These are phyloP conservation scores for Moniliella sp. DNA, from an alignment of 1,284 basidiomycete species.

Conservation along the genomic window DNA sequence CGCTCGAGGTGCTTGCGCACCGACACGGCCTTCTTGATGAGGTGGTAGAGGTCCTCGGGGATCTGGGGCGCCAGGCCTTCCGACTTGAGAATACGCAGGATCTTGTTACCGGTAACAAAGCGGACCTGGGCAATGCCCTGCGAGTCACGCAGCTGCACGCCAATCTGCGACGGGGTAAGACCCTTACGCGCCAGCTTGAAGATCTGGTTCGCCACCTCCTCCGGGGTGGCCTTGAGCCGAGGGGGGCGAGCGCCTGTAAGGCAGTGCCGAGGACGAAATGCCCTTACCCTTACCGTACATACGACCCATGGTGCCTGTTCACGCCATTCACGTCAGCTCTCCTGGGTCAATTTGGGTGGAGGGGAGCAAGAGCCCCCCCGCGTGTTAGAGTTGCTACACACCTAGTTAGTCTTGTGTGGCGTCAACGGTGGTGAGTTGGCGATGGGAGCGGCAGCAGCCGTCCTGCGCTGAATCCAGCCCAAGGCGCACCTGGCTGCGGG, in stretches of 20 bases:
- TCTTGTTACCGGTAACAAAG: slow-evolving; percentile 97
- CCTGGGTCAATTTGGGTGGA: too few species aligned
- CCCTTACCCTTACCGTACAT: slow-evolving; percentile 35
- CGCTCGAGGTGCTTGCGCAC: slow-evolving; percentile 95
- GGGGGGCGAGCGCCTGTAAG: slow-evolving; percentile 82
- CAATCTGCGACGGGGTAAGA: slow-evolving; percentile 89
- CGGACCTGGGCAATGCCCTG: slow-evolving; percentile 88
- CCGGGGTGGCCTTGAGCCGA: slow-evolving; percentile 88
- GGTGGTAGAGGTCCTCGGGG: slow-evolving; percentile 97
- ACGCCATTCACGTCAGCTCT: too few species aligned
- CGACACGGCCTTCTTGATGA: slow-evolving; percentile 97
- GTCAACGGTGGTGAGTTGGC: too few species aligned
- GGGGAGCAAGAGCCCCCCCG: too few species aligned
- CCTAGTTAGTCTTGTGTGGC: too few species aligned
- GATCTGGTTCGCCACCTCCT: slow-evolving; percentile 88
- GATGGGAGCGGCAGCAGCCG: too few species aligned
- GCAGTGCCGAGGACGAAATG: slow-evolving; percentile 65
- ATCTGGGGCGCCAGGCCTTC: slow-evolving; percentile 86
- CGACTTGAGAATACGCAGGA: slow-evolving; percentile 88
- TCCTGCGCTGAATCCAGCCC: too few species aligned
- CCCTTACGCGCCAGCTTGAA: slow-evolving; percentile 92
- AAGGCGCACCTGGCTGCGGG: too few species aligned
- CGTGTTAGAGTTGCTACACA: too few species aligned
- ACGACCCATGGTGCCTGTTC: slow-evolving; percentile 34
- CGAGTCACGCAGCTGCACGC: slow-evolving; percentile 89